Evolutionary conservation across 2,329 filamentous ascomycete genomes (phyloP).

Genomic region (Graphium sp.): DNA sequence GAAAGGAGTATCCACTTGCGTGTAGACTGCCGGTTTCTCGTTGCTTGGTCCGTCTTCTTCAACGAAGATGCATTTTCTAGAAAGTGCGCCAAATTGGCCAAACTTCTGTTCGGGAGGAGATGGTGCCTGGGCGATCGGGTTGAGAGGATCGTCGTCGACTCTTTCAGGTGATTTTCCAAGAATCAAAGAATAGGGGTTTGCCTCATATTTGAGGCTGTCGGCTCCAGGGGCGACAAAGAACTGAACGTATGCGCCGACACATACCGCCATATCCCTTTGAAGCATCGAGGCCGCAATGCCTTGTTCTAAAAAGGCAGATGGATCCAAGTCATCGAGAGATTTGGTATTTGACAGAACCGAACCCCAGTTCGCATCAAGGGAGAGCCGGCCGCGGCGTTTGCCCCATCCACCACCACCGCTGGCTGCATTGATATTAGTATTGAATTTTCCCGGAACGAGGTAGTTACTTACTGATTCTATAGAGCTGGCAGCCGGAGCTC

Average conservation of each 20-base stretch:
- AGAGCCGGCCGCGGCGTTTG: slow-evolving; percentile 59
- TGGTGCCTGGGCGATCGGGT: slow-evolving; percentile 2
- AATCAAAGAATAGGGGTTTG: too few species aligned
- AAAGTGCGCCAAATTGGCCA: slow-evolving; percentile 46
- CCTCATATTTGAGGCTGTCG: too few species aligned
- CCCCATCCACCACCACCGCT: slow-evolving; percentile 81
- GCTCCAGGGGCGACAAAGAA: slow-evolving; percentile 42
- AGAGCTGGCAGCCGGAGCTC: slow-evolving; percentile 17
- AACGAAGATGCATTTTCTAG: slow-evolving; percentile 42
- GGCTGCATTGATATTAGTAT: too few species aligned
- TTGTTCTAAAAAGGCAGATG: slow-evolving; percentile 8
- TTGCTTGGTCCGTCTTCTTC: slow-evolving; percentile 7
- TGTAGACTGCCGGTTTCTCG: not conserved
- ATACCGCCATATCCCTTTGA: too few species aligned
- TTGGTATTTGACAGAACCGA: not conserved
- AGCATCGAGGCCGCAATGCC: slow-evolving; percentile 29
- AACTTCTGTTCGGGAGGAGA: too few species aligned
- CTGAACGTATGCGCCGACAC: slow-evolving; percentile 47
- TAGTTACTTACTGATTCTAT: slow-evolving; percentile 23
- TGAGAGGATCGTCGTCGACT: not conserved
- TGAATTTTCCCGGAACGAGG: too few species aligned
- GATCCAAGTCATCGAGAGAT: slow-evolving; percentile 22
- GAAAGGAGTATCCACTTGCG: slow-evolving; percentile 6
- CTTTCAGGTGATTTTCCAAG: too few species aligned
- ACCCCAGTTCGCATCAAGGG: slow-evolving; percentile 44